phyloP scores from a whole-genome alignment of 2,329 filamentous ascomycete species.

The Gaeumannomyces sp. region DNA sequence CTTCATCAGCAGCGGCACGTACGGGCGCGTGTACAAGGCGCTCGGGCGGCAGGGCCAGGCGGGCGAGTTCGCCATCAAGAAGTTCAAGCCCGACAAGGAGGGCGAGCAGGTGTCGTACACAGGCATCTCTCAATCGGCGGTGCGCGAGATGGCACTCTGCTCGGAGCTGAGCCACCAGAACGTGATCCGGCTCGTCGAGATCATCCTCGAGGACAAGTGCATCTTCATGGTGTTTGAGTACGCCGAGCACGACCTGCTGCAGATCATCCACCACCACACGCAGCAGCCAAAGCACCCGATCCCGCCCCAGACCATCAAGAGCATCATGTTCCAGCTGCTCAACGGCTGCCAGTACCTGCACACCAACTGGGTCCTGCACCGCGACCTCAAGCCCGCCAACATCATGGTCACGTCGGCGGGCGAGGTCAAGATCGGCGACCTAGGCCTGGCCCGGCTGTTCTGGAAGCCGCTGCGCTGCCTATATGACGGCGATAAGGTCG shows the following conservation, averaged over 20 bases:
- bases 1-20: conserved; percentile 97
- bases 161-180: conserved; percentile 85
- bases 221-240: conserved; percentile 99
- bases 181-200: conserved; percentile 86
- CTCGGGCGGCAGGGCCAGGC: conserved; percentile 64
- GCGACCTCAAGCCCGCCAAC: conserved; percentile 95
- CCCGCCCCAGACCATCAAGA: conserved; percentile 80
- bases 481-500: conserved; percentile 93
- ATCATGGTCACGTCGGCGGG: conserved; percentile 94
- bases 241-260: conserved; percentile 91
- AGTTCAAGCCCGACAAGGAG: conserved; percentile 99
- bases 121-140: conserved; percentile 93
- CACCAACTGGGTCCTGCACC: conserved; percentile 93
- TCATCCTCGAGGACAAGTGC: conserved; percentile 96
- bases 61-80: conserved; percentile 96
- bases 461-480: conserved; percentile 89
- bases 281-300: conserved; percentile 84
- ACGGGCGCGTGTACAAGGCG: conserved; percentile 97
- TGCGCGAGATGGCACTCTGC: conserved; percentile 95
- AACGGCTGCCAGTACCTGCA: conserved; percentile 94
- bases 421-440: conserved; percentile 89
- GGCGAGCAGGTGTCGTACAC: conserved; percentile 93
- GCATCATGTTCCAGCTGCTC: conserved; percentile 90
- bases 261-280: conserved; percentile 97
- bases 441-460: conserved; percentile 87